Evolutionary conservation across 1,284 basidiomycete species (phyloP).

Genomic region (Xerocomus nothofagi): DNA sequence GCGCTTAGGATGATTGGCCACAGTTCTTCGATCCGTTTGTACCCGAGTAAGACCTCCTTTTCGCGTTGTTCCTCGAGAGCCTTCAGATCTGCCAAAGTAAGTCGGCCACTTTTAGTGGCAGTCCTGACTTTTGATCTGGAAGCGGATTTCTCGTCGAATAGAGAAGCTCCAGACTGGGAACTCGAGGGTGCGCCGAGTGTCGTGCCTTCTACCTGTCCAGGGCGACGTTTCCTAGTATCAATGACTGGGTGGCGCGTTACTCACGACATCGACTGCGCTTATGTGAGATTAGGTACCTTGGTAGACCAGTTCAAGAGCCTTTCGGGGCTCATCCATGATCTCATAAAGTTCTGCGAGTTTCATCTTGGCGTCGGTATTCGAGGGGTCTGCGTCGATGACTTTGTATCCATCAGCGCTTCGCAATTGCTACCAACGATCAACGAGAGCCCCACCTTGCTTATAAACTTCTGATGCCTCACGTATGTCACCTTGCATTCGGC

Average conservation of each 20-base stretch:
- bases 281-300: background rate
- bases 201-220: conserved; percentile 24
- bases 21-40: conserved; percentile 47
- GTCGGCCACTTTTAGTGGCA: conserved; percentile 41
- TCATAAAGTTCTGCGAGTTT: conserved; percentile 5
- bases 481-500: conserved; percentile 65
- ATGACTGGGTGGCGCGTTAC: background rate
- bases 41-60: conserved; percentile 54
- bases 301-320: conserved; percentile 1
- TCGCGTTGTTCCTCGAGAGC: conserved; percentile 65
- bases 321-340: conserved; percentile 3
- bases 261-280: background rate
- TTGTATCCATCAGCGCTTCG: conserved; percentile 41
- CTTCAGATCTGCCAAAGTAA: conserved; percentile 54
- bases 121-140: conserved; percentile 38
- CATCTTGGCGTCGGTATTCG: conserved; percentile 59
- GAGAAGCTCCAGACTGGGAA: conserved; percentile 38
- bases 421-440: background rate
- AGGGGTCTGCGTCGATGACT: conserved; percentile 76
- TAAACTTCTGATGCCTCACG: conserved; percentile 81
- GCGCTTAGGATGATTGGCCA: conserved; percentile 40
- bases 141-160: conserved; percentile 56
- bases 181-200: conserved; percentile 21
- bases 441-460: conserved; percentile 60
- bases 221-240: conserved; percentile 3